Percentiles rank a stretch among this genome's conserved stretches.
Evolutionary conservation across 805 yeast species (phyloP).

Genomic region (Schizosaccharomyces japonicus): DNA sequence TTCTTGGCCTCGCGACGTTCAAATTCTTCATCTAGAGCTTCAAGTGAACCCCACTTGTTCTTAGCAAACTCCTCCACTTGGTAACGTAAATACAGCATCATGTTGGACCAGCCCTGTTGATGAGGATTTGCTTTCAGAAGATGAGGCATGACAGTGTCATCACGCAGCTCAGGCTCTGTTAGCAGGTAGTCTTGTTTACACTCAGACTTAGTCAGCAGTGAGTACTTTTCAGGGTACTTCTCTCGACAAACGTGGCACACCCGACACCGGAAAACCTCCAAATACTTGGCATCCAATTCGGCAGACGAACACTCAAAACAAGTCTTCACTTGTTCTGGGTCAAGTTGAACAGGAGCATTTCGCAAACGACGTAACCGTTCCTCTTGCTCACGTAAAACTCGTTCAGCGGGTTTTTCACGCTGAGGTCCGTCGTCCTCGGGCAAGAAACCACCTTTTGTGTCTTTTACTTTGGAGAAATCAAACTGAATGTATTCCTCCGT

Average conservation of each 20-base stretch:
- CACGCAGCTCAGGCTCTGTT: constrained; percentile 81
- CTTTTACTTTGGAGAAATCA: constrained; percentile 78
- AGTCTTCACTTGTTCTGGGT: constrained; percentile 47
- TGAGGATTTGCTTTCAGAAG: constrained; percentile 88
- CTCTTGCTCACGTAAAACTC: constrained; percentile 16
- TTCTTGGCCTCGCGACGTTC: constrained; percentile 53
- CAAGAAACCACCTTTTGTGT: constrained; percentile 68
- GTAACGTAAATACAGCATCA: constrained; percentile 74
- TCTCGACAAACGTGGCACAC: constrained; percentile 65
- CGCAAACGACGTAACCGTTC: constrained; percentile 10
- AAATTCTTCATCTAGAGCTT: constrained; percentile 80
- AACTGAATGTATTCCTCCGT: constrained; percentile 15
- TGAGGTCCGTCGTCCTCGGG: constrained; percentile 18
- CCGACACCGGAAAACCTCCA: constrained; percentile 40
- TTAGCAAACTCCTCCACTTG: constrained; percentile 87
- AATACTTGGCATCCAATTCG: constrained; percentile 55
- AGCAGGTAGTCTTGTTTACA: constrained; percentile 75
- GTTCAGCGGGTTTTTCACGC: constrained; percentile 23
- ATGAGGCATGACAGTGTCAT: constrained; percentile 39
- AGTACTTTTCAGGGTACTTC: constrained; percentile 61
- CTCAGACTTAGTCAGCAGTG: constrained; percentile 82
- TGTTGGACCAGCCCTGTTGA: constrained; percentile 61
- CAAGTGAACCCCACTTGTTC: constrained; percentile 84
- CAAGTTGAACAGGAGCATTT: constrained; percentile 7
- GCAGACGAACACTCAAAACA: constrained; percentile 61